Percentiles rank a stretch among this genome's conserved stretches.
Conservation (phyloP, 192 early-diverging fungal genomes). For the Funneliformis mosseae region DNA sequence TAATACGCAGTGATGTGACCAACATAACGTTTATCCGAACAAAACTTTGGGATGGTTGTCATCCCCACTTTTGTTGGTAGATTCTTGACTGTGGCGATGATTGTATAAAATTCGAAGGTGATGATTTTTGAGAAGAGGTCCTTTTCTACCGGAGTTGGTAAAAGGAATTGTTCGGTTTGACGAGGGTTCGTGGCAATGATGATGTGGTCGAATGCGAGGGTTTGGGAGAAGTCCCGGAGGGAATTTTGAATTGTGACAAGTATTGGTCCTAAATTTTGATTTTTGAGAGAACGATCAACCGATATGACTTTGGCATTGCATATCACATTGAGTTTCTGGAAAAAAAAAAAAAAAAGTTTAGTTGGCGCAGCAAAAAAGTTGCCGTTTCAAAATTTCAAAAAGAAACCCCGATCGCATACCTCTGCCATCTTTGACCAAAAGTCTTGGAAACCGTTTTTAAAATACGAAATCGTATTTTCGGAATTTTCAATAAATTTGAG, state of each 20-base stretch:
- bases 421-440: slow-evolving; percentile 15
- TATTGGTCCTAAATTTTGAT: not conserved
- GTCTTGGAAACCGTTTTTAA: slow-evolving; percentile 12
- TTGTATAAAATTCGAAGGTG: slow-evolving; percentile 18
- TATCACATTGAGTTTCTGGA: not conserved
- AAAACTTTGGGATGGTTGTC: slow-evolving; percentile 28
- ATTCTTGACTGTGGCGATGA: slow-evolving; percentile 17
- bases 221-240: not conserved
- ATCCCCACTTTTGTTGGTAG: slow-evolving; percentile 17
- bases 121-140: not conserved
- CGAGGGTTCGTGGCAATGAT: slow-evolving; percentile 27
- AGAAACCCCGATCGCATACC: not conserved
- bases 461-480: slow-evolving; percentile 19
- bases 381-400: not conserved
- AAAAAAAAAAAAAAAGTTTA: not conserved
- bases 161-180: slow-evolving; percentile 16
- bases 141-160: not conserved
- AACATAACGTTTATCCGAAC: slow-evolving; percentile 11
- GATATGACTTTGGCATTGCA: not conserved
- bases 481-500: slow-evolving; percentile 4
- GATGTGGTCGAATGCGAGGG: slow-evolving; percentile 8
- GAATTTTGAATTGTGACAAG: not conserved
- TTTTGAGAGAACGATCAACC: slow-evolving; percentile 19
- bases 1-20: slow-evolving; percentile 20
- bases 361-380: not conserved